A percentile compares a stretch with the other conserved stretches of the same genome.
Evolutionary conservation across 2,329 filamentous ascomycete genomes (phyloP).

Genomic region (Diaporthe vexans): DNA sequence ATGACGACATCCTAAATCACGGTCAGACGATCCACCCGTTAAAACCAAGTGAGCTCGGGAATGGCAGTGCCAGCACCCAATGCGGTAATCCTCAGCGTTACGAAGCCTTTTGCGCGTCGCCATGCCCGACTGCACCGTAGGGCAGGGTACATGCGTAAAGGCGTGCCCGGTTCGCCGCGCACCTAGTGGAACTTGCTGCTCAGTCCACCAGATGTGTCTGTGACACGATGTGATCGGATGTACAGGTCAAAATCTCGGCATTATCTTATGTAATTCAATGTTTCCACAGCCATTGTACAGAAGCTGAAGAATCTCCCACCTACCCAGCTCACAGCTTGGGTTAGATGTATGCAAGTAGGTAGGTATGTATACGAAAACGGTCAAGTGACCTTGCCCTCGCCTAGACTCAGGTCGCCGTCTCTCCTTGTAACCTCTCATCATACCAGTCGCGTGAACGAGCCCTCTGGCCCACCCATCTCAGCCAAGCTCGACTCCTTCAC

Average conservation of each 20-base stretch:
- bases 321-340: conserved; percentile 18
- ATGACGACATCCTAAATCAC: neutral
- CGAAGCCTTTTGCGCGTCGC: conserved; percentile 19
- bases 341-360: conserved; percentile 12
- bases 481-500: neutral
- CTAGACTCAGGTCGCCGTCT: conserved; percentile 6
- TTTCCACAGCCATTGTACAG: conserved; percentile 6
- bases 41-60: neutral
- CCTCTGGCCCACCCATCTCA: neutral
- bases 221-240: neutral
- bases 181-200: neutral
- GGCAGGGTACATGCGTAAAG: neutral
- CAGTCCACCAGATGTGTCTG: neutral
- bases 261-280: conserved; percentile 17
- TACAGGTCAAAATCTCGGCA: neutral
- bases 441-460: neutral
- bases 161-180: neutral
- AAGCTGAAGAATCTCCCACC: neutral
- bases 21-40: neutral
- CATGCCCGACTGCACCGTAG: neutral
- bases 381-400: conserved; percentile 16
- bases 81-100: neutral
- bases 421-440: neutral
- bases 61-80: neutral
- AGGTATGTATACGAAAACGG: conserved; percentile 29